Conservation (phyloP, 139 green algal genomes). For the Zygnema cylindricum region DNA sequence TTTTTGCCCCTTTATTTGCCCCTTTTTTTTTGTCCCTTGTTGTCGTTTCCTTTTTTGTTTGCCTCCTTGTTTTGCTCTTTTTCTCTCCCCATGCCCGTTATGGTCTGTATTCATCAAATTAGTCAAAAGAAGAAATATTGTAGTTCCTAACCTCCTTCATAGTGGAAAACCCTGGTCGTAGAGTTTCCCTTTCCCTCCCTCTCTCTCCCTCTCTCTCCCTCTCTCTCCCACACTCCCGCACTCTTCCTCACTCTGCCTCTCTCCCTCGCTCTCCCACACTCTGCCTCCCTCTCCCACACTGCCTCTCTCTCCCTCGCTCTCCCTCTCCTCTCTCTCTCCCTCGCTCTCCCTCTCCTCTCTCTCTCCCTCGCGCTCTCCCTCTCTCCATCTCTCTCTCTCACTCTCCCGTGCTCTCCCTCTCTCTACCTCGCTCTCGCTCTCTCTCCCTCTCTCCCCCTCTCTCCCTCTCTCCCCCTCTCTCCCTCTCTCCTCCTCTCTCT, state of each 20-base stretch:
- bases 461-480: not conserved
- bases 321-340: not conserved
- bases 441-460: not conserved
- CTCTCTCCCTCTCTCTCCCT: not conserved
- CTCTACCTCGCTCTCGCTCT: not conserved
- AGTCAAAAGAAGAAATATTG: not conserved
- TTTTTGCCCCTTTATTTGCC: conserved; percentile 34
- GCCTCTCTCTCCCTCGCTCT: not conserved
- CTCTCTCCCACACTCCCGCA: not conserved
- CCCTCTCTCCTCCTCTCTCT: not conserved
- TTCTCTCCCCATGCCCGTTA: too few species aligned
- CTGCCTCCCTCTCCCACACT: not conserved
- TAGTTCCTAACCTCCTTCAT: not conserved
- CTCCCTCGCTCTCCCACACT: not conserved
- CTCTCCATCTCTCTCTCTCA: not conserved
- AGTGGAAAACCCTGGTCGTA: not conserved
- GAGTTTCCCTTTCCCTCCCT: not conserved
- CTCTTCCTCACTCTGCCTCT: not conserved
- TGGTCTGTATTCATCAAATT: too few species aligned
- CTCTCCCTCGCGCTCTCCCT: not conserved
- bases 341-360: not conserved
- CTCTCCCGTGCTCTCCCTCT: not conserved
- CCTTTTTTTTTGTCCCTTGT: not conserved
- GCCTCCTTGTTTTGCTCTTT: too few species aligned
- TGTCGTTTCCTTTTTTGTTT: too few species aligned